Conservation (phyloP, 2,329 filamentous ascomycete genomes). For the Penicillium concentricum region DNA sequence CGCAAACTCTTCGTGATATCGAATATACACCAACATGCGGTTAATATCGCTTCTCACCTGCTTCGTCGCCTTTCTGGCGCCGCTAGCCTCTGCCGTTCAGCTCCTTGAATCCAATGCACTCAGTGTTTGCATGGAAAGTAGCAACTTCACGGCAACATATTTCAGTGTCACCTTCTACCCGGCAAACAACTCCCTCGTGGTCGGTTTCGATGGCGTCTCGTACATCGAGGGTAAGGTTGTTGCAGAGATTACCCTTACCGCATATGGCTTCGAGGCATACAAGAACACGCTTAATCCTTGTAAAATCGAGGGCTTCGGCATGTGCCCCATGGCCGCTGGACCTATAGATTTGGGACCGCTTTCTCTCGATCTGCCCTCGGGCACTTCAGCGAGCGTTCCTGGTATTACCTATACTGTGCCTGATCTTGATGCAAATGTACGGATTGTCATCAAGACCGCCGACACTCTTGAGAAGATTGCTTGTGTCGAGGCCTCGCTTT, state of each 20-base stretch:
- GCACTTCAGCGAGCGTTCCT: slow-evolving; percentile 66
- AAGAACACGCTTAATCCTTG: slow-evolving; percentile 73
- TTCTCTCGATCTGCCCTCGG: slow-evolving; percentile 59
- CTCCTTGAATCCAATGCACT: slow-evolving; percentile 80
- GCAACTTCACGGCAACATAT: slow-evolving; percentile 79
- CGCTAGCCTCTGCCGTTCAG: slow-evolving; percentile 59
- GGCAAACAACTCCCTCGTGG: slow-evolving; percentile 67
- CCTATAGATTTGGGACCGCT: slow-evolving; percentile 71
- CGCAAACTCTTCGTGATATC: slow-evolving; percentile 6
- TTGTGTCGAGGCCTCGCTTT: slow-evolving; percentile 83
- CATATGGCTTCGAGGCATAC: slow-evolving; percentile 77
- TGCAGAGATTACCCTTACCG: slow-evolving; percentile 72
- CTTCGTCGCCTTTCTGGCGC: slow-evolving; percentile 43
- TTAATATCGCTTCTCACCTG: slow-evolving; percentile 34
- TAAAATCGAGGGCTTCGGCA: slow-evolving; percentile 63
- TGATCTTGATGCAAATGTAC: slow-evolving; percentile 83
- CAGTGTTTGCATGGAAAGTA: slow-evolving; percentile 79
- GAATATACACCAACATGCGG: slow-evolving; percentile 31
- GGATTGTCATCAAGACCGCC: slow-evolving; percentile 74
- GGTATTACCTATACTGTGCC: slow-evolving; percentile 85
- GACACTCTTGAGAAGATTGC: slow-evolving; percentile 66
- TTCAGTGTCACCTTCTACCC: slow-evolving; percentile 73
- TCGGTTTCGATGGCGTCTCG: slow-evolving; percentile 78
- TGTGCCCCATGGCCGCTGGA: slow-evolving; percentile 89
- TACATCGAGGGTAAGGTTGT: slow-evolving; percentile 79